Base-by-base conservation (phyloP, 2,329 filamentous ascomycete species). In the Paracorniculantispora psalliotae region DNA sequence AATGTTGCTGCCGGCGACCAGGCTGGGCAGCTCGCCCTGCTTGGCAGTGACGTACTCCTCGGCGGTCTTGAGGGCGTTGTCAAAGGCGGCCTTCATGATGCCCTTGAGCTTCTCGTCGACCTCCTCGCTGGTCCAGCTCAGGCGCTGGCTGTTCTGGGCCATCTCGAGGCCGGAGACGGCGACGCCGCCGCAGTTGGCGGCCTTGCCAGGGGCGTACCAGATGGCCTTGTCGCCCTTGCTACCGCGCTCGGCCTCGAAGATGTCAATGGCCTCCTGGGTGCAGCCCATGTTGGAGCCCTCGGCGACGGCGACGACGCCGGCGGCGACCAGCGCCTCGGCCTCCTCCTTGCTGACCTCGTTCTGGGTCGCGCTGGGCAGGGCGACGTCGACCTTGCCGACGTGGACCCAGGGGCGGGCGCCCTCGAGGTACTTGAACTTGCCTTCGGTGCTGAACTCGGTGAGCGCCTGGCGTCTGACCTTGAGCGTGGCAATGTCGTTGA, bases 221-320 rank as follows among this genome's bases (percentile, higher is more conserved):
- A 96, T 86, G 61, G 90, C 85, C 7, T 78, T 73, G 55, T 77
- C 76, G 64, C 84, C 85, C 80, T 91, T 86, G 73, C 84, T 84
- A 72, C 80, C 85, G 67, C 92, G 84, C 69, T 87, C 80, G 19
- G 81, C 83, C 84, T 97, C 93, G 74, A 97, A 97, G 65, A 91
- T 80, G 69, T 96, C 90, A 69, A 99, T 97, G 66, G 93, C 93
- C 65, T 90, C 92, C 77, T 94, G 91, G 35, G 92, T 97, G 82
- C 92, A 97, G 64, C 94, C 94, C 94, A 99, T 97, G 86, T 97
- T 97, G 78, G 89, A 94, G 59, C 94, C 94, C 80, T 99, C 94
- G 60, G 94, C 94, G 66, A 97, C 88, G 80, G 91, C 96, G 73
- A 88, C 85, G 71, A 83, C 84, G 66, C 93, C 93, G 61, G 83